These are phyloP conservation scores for Blastobotrys peoriensis DNA, from an alignment of 805 yeast genomes.

Conservation along the genomic window DNA sequence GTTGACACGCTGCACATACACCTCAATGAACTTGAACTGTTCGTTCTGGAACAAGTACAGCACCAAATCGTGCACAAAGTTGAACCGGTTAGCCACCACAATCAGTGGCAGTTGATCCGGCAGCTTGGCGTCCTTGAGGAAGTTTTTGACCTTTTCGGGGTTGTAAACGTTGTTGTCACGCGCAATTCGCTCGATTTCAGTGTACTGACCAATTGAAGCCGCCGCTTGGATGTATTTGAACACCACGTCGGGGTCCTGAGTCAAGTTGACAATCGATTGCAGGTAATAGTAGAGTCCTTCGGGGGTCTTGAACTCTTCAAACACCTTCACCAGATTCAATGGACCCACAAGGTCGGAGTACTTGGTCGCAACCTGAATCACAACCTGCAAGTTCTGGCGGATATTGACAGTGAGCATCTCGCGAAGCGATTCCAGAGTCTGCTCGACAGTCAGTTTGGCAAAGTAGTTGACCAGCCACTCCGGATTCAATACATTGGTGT, in stretches of 20 bases:
- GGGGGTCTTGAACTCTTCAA: slow-evolving; percentile 85
- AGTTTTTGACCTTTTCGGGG: slow-evolving; percentile 96
- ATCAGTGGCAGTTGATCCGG: slow-evolving; percentile 95
- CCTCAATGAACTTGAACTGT: slow-evolving; percentile 94
- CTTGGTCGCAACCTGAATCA: slow-evolving; percentile 94
- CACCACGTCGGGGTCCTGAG: slow-evolving; percentile 92
- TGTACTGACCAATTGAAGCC: slow-evolving; percentile 78
- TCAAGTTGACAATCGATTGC: slow-evolving; percentile 85
- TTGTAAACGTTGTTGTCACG: slow-evolving; percentile 91
- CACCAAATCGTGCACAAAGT: slow-evolving; percentile 88
- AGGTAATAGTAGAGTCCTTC: slow-evolving; percentile 95
- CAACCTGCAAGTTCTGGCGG: slow-evolving; percentile 85
- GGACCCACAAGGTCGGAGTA: slow-evolving; percentile 93
- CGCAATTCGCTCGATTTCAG: slow-evolving; percentile 93
- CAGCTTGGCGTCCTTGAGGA: slow-evolving; percentile 85
- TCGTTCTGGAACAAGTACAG: slow-evolving; percentile 92
- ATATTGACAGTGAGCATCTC: slow-evolving; percentile 76
- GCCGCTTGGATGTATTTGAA: slow-evolving; percentile 95
- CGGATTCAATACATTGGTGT: slow-evolving; percentile 70
- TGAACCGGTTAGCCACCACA: slow-evolving; percentile 89
- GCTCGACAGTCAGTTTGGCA: slow-evolving; percentile 92
- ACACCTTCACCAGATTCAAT: slow-evolving; percentile 72
- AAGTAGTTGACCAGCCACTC: slow-evolving; percentile 93
- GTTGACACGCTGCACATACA: slow-evolving; percentile 95
- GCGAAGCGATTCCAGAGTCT: slow-evolving; percentile 77